Conservation (phyloP, 345 rosid species). For the Chamaenerion angustifolium region DNA sequence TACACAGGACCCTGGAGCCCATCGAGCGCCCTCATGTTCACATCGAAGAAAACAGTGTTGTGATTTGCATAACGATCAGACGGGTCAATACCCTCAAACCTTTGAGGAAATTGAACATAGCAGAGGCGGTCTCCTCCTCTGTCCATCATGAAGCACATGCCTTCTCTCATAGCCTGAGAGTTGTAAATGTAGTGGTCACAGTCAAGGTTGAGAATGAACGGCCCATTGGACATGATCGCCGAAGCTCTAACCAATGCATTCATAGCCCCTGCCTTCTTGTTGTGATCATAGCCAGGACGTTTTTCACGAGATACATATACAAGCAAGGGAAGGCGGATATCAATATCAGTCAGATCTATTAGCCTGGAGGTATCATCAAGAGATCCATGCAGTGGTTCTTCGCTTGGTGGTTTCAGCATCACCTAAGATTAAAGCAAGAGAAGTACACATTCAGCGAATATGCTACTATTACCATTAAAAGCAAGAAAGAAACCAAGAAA, state of each 20-base stretch:
- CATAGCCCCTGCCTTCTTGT: conserved; percentile 99
- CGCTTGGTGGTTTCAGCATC: conserved; percentile 96
- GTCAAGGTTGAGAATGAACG: conserved; percentile 91
- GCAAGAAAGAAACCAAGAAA: too few species aligned
- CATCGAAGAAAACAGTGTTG: conserved; percentile 95
- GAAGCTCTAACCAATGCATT: conserved; percentile 94
- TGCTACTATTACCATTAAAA: too few species aligned
- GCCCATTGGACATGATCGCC: conserved; percentile 93
- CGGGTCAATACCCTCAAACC: conserved; percentile 96
- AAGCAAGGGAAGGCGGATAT: conserved; percentile 86
- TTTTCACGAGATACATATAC: conserved; percentile 96
- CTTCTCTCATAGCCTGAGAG: conserved; percentile 90
- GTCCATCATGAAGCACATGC: conserved; percentile 99
- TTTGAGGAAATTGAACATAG: conserved; percentile 92
- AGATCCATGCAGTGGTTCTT: conserved; percentile 63
- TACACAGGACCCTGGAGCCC: conserved; percentile 98
- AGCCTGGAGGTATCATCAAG: conserved; percentile 45
- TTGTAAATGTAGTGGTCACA: conserved; percentile 97
- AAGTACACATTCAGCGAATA: too few species aligned
- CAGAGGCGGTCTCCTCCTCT: conserved; percentile 89
- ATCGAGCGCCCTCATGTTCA: conserved; percentile 97
- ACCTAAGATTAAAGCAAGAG: conserved; percentile 25
- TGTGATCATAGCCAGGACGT: conserved; percentile 95
- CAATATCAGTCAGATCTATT: conserved; percentile 65
- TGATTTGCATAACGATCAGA: conserved; percentile 95